A percentile compares a stretch with the other conserved stretches of the same genome.
phyloP scores from a whole-genome alignment of 257 asterid species.

The Oldenlandia corymbosa region DNA sequence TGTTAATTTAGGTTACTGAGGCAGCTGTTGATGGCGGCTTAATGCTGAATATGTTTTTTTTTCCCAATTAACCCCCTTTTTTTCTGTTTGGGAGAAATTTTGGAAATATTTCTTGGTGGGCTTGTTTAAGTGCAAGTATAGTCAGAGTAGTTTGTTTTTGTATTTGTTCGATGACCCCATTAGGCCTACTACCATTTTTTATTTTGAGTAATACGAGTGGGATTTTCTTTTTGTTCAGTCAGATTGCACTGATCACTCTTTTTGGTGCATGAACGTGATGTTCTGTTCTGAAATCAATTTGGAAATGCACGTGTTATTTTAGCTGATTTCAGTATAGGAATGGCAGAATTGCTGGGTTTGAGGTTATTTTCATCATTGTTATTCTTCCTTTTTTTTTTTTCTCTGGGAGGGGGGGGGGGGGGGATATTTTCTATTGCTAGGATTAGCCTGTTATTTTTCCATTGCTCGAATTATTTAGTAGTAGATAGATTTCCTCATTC shows the following conservation, averaged over 20 bases:
- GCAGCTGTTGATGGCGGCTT: not conserved
- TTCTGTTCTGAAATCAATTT: not conserved
- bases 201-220: not conserved
- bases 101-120: constrained; percentile 8
- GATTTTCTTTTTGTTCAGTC: not conserved
- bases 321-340: not conserved
- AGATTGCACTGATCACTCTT: not conserved
- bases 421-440: too few species aligned
- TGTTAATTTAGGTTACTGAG: not conserved
- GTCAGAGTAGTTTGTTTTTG: not conserved
- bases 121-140: not conserved
- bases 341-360: not conserved
- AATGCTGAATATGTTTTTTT: too few species aligned
- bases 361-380: not conserved
- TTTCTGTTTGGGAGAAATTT: not conserved
- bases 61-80: not conserved
- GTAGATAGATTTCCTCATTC: too few species aligned
- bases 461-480: too few species aligned
- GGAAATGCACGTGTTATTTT: not conserved
- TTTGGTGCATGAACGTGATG: not conserved
- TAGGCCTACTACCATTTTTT: not conserved
- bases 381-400: not conserved
- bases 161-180: not conserved
- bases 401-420: too few species aligned
- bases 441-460: too few species aligned